Base-by-base conservation (phyloP, 768 basidiomycete species). In the Cystobasidium onofrii region DNA sequence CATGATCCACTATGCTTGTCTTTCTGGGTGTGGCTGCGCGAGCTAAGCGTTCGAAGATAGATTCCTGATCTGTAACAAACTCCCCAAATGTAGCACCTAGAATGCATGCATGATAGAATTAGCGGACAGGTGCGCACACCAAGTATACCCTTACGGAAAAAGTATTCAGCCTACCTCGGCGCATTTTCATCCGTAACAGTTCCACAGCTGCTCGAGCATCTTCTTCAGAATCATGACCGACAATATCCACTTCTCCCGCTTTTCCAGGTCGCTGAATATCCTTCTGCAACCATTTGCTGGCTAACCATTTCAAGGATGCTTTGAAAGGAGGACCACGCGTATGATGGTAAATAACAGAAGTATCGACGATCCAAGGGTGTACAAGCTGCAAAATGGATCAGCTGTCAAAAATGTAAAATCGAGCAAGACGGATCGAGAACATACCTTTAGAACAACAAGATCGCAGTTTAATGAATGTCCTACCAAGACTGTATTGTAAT, bases 391-490 rank as follows among this genome's bases (percentile, higher is more conserved):
- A 7, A 10, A 9, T 10, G 23, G 15, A 23, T 25, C 1, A 29
- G 18, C 62, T 0, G 18, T 36, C 9, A 63, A 39, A 27, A 33
- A 20, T n/a, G n/a, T n/a, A n/a, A n/a, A n/a, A n/a, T n/a, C n/a
- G 44, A 10, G 31, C 31, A n/a, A 10, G 43, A 23, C 64, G 57
- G 33, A 31, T 34, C 39, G 39, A 43, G 12, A 6, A 25, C 73
- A 1, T 41, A 80, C 77, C 74, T 90, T 91, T 74, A 99, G 86
- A 0, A 92, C 91, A 76, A 86, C 87, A 36, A 99, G 85, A 79
- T 99, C 95, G 18, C 90, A 93, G 83, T 97, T 94, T 64, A 98
- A 87, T 4, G 93, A 97, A 80, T 99, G 95, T 0, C 95, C 95
- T 18, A 97, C 83, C 25, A 99, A 88, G 78, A 96, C 89, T 83